phyloP scores from a whole-genome alignment of 1,284 basidiomycete species.

The Puccinia coronata region DNA sequence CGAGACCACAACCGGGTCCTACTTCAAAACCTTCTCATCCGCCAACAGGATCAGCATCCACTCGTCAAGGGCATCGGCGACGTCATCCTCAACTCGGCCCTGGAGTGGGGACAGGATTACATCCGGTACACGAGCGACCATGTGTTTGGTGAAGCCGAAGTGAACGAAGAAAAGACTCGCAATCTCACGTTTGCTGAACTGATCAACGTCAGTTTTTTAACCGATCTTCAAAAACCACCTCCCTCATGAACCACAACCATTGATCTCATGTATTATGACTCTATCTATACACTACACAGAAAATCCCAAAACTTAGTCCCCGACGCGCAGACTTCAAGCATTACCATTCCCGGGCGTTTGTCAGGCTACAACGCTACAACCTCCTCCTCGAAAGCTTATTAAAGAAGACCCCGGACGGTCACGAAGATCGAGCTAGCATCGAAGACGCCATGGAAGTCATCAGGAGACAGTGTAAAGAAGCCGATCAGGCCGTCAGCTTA shows the following conservation, averaged over 20 bases:
- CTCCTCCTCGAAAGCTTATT: conserved; percentile 81
- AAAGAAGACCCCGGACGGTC: conserved; percentile 72
- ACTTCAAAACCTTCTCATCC: conserved; percentile 79
- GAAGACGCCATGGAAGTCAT: conserved; percentile 82
- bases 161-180: conserved; percentile 79
- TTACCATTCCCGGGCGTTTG: conserved; percentile 80
- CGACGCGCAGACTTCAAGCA: conserved; percentile 80
- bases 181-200: conserved; percentile 82
- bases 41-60: conserved; percentile 82
- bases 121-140: conserved; percentile 81
- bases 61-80: conserved; percentile 86
- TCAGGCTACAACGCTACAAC: conserved; percentile 87
- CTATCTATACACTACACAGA: not conserved
- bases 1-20: conserved; percentile 77
- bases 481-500: conserved; percentile 34
- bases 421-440: conserved; percentile 76
- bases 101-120: conserved; percentile 83
- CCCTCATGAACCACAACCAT: not conserved
- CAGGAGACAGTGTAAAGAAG: conserved; percentile 67
- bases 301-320: conserved; percentile 59
- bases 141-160: conserved; percentile 77
- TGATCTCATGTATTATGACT: too few relatives aligned
- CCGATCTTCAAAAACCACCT: not conserved
- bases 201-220: conserved; percentile 69
- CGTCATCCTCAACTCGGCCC: conserved; percentile 81